phyloP scores from a whole-genome alignment of 176 grass and related monocot genomes.

The Microstegium vimineum region DNA sequence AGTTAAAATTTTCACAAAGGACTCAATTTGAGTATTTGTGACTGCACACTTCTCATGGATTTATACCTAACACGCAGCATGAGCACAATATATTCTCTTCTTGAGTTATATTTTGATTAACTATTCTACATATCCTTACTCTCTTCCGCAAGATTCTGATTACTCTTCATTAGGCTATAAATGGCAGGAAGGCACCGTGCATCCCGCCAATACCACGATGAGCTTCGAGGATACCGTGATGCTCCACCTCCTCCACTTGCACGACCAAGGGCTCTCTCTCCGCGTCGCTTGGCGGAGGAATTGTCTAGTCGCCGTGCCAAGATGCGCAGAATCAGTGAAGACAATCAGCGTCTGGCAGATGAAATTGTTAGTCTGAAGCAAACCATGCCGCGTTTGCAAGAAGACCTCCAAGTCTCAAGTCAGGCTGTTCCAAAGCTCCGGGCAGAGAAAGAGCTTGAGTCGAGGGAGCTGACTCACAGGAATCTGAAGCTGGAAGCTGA shows the following conservation, averaged over 20 bases:
- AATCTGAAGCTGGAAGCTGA: conserved; percentile 67
- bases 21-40: neutral
- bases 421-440: conserved; percentile 55
- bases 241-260: conserved; percentile 31
- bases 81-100: neutral
- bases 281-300: conserved; percentile 40
- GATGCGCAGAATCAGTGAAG: conserved; percentile 50
- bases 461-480: conserved; percentile 51
- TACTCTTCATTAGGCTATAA: conserved; percentile 32
- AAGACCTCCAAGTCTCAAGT: conserved; percentile 44
- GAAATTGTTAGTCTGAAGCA: conserved; percentile 52
- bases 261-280: conserved; percentile 38
- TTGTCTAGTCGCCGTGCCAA: conserved; percentile 40
- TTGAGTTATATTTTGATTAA: neutral
- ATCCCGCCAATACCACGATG: conserved; percentile 30
- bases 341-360: conserved; percentile 41
- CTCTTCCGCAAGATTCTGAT: conserved; percentile 4
- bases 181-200: conserved; percentile 55
- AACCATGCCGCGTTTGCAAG: conserved; percentile 26
- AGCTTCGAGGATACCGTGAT: conserved; percentile 32
- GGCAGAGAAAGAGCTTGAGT: conserved; percentile 65
- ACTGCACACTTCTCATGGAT: neutral
- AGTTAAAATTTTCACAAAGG: neutral
- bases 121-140: neutral
- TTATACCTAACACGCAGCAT: neutral